Evolutionary conservation across 73 alveolate genomes (phyloP).

Genomic region (Stentor coeruleus): DNA sequence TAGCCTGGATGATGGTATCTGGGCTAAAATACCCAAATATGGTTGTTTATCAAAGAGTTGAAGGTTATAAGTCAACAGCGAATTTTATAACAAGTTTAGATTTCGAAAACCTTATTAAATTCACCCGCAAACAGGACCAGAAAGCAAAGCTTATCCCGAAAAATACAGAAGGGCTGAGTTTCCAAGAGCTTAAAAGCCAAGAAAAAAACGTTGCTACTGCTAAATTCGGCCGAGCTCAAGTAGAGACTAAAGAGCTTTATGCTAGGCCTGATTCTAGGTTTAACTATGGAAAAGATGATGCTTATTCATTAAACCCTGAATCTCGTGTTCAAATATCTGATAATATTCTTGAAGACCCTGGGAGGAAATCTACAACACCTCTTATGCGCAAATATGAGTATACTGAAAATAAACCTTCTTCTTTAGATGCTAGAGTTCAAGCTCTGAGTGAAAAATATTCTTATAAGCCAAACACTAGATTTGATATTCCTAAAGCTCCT

Average conservation of each 20-base stretch:
- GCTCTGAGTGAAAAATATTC: too few species aligned
- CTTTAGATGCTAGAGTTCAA: too few species aligned
- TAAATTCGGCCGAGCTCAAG: too few species aligned
- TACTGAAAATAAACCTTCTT: neutral
- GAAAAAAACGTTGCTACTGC: too few species aligned
- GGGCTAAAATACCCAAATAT: neutral
- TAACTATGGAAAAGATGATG: neutral
- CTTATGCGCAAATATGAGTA: neutral
- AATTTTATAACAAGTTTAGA: neutral
- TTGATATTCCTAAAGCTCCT: neutral
- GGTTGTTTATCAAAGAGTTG: neutral
- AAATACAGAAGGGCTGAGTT: neutral
- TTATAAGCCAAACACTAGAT: neutral
- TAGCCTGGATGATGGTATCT: neutral
- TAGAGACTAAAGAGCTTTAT: neutral
- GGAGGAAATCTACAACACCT: neutral
- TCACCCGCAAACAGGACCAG: neutral
- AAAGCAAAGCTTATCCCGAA: neutral
- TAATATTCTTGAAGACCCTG: neutral
- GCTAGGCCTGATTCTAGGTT: neutral
- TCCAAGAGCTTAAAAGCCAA: too few species aligned
- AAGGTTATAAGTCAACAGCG: neutral
- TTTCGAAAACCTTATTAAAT: neutral
- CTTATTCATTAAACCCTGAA: neutral
- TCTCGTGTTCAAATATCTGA: neutral